Evolutionary conservation across 805 yeast species (phyloP), one percentile per base, ranked within the genome.

Genomic region (Barnettozyma sucrosica): DNA sequence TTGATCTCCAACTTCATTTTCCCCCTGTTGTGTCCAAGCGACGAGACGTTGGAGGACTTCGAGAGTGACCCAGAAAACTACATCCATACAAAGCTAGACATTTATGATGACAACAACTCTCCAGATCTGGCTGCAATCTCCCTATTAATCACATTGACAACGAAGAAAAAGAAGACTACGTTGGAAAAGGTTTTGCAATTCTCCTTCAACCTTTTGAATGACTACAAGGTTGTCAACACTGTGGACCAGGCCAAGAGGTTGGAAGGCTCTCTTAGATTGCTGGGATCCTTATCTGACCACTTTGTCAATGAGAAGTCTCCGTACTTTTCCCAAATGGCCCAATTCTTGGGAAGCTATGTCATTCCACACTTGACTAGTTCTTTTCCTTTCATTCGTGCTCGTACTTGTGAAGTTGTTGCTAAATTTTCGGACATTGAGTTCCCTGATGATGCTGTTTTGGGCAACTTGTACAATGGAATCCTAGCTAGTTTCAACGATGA

Each of bases 51-150:
- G 47, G 95, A 86, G 54, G 66, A 78, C 5, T 90, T 86, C 67
- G 95, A 89, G 52, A 80, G 76, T 51, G 97, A 90, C 57, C 97
- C 97, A 4, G 84, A 80, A 47, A 97, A 89, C 62, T 93, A 88
- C 63, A 80, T 92, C 47, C 86, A 88, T 63, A 71, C 81, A 45
- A 77, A 77, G 46, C 74, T 89, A 57, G 89, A 83, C 62, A 67
- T 80, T 38, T 72, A 75, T 59, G 79, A 83, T 55, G 93, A 85
- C 45, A 66, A 66, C 41, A 65, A 70, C 37, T 74, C 89, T 2
- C 86, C 95, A 7, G 95, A 89, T 62, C 70, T 79, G 41, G 95
- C 96, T 2, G 92, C 96, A 2, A 70, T 85, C 45, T 77, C 82
- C 9, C 74, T 93, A 49, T 67, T 93, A 51, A 77, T 77, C 25